Conservation (phyloP, 106 monocot genomes). For the Cymbidium sinense region DNA sequence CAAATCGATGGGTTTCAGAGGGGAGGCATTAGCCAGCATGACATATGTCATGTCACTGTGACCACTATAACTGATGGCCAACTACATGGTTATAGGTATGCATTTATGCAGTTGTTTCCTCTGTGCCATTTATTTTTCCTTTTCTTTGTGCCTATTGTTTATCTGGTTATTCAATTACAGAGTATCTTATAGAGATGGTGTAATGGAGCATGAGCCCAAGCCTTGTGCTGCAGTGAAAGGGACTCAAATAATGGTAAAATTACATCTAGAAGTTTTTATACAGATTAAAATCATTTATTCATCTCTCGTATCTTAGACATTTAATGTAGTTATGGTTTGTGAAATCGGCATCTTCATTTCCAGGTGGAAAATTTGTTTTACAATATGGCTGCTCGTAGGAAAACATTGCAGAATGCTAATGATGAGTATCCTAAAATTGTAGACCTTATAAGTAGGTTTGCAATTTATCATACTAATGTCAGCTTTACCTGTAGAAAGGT, state of each 20-base stretch:
- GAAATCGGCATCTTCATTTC: background rate
- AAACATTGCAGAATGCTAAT: conserved; percentile 84
- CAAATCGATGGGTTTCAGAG: conserved; percentile 98
- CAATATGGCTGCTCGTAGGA: conserved; percentile 83
- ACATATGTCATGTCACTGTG: conserved; percentile 96
- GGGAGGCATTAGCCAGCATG: conserved; percentile 98
- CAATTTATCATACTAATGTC: conserved; percentile 72
- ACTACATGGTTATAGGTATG: conserved; percentile 85
- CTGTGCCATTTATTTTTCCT: background rate
- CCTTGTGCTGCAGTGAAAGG: conserved; percentile 95
- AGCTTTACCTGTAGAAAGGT: conserved; percentile 98
- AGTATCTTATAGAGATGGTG: conserved; percentile 87
- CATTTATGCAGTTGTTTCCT: background rate
- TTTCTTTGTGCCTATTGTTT: conserved; percentile 7
- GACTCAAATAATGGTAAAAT: conserved; percentile 83
- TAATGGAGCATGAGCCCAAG: conserved; percentile 90
- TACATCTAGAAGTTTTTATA: conserved; percentile 3
- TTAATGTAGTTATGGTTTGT: background rate
- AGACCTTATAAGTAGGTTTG: conserved; percentile 86
- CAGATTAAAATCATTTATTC: background rate
- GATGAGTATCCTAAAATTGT: conserved; percentile 98
- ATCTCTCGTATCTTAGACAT: background rate
- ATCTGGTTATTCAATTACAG: conserved; percentile 16
- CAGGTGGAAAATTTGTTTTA: conserved; percentile 95
- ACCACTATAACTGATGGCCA: conserved; percentile 97